phyloP scores from a whole-genome alignment of 345 rosid species.

The Barbarea vulgaris region DNA sequence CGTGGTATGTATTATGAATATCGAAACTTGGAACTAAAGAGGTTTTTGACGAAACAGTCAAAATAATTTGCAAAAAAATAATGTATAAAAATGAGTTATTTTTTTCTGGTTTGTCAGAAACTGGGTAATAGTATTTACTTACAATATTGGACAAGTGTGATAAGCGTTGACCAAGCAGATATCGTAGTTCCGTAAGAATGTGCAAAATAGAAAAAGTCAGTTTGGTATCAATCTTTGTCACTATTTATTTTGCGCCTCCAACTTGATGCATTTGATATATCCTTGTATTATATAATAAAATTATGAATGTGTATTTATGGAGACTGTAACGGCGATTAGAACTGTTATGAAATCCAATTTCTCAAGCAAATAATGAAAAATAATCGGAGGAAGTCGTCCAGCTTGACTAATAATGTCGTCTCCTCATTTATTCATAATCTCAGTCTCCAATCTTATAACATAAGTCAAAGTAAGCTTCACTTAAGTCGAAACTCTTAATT shows the following conservation, averaged over 20 bases:
- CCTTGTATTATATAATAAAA: not conserved
- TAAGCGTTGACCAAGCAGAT: conserved; percentile 13
- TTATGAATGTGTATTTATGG: conserved; percentile 14
- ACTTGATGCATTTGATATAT: not conserved
- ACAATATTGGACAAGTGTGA: conserved; percentile 2
- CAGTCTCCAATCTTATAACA: conserved; percentile 11
- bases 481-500: conserved; percentile 6
- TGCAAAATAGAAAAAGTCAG: not conserved
- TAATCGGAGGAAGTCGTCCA: conserved; percentile 16
- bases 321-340: not conserved
- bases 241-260: conserved; percentile 22
- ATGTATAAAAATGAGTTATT: not conserved
- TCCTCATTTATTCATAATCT: conserved; percentile 7
- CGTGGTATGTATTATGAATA: too few species aligned
- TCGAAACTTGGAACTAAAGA: not conserved
- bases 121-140: not conserved
- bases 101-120: not conserved
- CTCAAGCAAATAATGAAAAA: conserved; percentile 9
- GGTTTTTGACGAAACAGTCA: not conserved
- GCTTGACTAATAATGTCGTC: conserved; percentile 33
- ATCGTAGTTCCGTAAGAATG: not conserved
- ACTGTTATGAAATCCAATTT: conserved; percentile 3
- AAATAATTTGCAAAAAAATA: not conserved
- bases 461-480: conserved; percentile 27
- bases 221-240: conserved; percentile 39